Conservation (phyloP, 345 rosid genomes). For the Sonneratia caseolaris region DNA sequence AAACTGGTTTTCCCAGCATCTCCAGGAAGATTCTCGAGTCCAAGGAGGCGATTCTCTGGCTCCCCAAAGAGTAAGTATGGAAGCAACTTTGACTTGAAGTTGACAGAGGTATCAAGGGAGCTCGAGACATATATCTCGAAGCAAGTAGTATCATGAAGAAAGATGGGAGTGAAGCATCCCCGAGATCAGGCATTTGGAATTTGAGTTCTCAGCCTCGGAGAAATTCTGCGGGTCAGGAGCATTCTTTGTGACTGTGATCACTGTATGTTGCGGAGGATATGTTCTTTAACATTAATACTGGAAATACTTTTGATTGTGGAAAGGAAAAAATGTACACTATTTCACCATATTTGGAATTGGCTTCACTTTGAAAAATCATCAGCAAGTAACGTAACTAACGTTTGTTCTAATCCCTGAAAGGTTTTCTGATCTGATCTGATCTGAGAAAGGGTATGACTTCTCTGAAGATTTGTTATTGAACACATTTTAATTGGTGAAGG, state of each 20-base stretch:
- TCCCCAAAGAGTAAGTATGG: constrained; percentile 69
- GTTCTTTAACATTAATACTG: neutral
- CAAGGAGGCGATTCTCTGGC: constrained; percentile 79
- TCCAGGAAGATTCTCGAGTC: constrained; percentile 68
- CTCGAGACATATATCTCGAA: constrained; percentile 79
- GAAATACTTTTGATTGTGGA: neutral
- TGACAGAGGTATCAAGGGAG: constrained; percentile 81
- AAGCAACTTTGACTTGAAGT: constrained; percentile 75
- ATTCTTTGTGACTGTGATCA: neutral
- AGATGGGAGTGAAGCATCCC: constrained; percentile 63
- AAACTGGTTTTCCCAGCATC: constrained; percentile 37
- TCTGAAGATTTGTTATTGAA: too few relatives aligned
- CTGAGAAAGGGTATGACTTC: too few relatives aligned
- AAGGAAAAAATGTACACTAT: neutral
- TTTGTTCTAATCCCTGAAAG: neutral
- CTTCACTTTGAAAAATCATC: neutral
- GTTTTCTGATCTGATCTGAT: neutral
- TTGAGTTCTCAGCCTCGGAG: constrained; percentile 55
- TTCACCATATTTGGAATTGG: neutral
- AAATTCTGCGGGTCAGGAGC: constrained; percentile 16
- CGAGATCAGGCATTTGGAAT: constrained; percentile 26
- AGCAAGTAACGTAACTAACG: neutral
- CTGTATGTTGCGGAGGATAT: neutral
- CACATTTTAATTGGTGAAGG: too few relatives aligned
- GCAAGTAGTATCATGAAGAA: constrained; percentile 66